Evolutionary conservation across 306 rosid species (phyloP).

Genomic region (Trichosanthes cucumerina): DNA sequence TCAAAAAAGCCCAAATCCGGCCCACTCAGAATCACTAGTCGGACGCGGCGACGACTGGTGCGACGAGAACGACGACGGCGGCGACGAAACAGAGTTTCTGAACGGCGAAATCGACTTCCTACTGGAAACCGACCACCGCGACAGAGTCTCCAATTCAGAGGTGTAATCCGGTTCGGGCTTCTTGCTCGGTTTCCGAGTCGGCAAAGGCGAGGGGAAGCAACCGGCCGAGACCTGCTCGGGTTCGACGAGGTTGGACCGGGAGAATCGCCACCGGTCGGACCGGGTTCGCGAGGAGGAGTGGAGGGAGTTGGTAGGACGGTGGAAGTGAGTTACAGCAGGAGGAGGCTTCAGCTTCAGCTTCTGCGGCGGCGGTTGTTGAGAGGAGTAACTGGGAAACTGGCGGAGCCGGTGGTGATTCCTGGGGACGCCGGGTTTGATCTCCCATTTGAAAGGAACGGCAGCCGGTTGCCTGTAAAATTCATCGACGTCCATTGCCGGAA

Average conservation of each 20-base stretch:
- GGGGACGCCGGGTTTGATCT: conserved; percentile 85
- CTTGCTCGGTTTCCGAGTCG: conserved; percentile 26
- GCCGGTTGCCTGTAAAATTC: conserved; percentile 61
- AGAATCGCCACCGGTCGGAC: conserved; percentile 55
- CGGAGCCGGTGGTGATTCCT: conserved; percentile 20
- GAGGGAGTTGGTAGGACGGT: conserved; percentile 29
- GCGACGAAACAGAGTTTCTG: conserved; percentile 25
- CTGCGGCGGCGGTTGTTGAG: background rate
- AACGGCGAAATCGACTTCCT: conserved; percentile 50
- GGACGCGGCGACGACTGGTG: conserved; percentile 51
- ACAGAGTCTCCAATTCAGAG: conserved; percentile 38
- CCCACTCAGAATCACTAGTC: conserved; percentile 58
- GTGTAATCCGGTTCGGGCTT: conserved; percentile 22
- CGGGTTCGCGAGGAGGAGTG: conserved; percentile 29
- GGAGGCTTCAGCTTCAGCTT: background rate
- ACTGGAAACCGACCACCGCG: conserved; percentile 60
- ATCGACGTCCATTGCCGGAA: conserved; percentile 28
- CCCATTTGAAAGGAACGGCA: conserved; percentile 89
- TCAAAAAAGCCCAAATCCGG: conserved; percentile 74
- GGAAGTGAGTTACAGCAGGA: background rate
- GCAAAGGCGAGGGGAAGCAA: conserved; percentile 63
- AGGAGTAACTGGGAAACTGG: background rate
- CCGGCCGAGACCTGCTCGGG: conserved; percentile 41
- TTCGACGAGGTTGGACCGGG: conserved; percentile 19
- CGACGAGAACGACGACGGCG: conserved; percentile 34